Conservation (phyloP, 345 rosid species). For the Zanthoxylum bungeanum region DNA sequence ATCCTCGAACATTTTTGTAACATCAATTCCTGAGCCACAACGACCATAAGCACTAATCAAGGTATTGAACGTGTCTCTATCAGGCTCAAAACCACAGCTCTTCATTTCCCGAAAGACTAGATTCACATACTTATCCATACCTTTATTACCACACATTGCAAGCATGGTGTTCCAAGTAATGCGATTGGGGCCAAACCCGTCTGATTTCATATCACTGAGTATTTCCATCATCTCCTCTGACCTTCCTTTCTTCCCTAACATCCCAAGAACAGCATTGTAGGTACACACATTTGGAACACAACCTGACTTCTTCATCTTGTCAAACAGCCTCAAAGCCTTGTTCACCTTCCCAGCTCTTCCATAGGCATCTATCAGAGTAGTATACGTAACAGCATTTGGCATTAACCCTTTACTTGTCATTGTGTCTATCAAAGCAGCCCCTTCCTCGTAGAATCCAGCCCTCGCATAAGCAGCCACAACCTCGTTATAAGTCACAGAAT, state of each 20-base stretch:
- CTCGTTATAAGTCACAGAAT: constrained; percentile 84
- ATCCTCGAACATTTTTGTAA: constrained; percentile 68
- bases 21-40: constrained; percentile 67
- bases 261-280: constrained; percentile 69
- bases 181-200: constrained; percentile 80
- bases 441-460: constrained; percentile 80
- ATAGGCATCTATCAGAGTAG: constrained; percentile 79
- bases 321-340: constrained; percentile 61
- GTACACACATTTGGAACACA: constrained; percentile 87
- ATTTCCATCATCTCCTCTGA: constrained; percentile 71
- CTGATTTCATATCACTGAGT: constrained; percentile 69
- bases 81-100: constrained; percentile 87
- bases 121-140: constrained; percentile 65
- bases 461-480: constrained; percentile 79
- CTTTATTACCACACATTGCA: constrained; percentile 65
- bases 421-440: constrained; percentile 63
- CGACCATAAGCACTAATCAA: constrained; percentile 78
- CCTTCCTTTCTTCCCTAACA: constrained; percentile 73
- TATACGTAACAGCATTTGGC: constrained; percentile 85
- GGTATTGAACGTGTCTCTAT: constrained; percentile 82
- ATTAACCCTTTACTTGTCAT: constrained; percentile 60
- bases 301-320: constrained; percentile 66
- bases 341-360: constrained; percentile 74
- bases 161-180: constrained; percentile 94
- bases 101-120: constrained; percentile 77